Percentiles rank a stretch among this genome's conserved stretches.
phyloP scores from a whole-genome alignment of 148 eudicot genomes.

The Cornus controversa region DNA sequence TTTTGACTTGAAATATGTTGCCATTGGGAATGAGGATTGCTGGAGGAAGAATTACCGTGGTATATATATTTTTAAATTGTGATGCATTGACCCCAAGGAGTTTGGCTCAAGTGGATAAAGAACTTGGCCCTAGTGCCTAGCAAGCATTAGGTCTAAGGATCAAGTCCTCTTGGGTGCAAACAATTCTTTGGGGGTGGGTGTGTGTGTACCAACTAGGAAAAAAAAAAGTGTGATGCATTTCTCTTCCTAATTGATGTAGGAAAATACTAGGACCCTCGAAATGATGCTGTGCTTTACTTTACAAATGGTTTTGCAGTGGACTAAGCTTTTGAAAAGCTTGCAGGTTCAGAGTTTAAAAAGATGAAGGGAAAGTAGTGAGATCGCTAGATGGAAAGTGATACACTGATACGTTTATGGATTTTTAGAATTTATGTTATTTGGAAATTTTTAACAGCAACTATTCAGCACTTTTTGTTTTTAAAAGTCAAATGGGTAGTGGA shows the following conservation, averaged over 20 bases:
- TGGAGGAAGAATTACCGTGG: slow-evolving; percentile 60
- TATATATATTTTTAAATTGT: slow-evolving; percentile 29
- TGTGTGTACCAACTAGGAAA: too few species aligned
- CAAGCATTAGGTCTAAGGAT: too few species aligned
- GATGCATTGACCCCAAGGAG: too few species aligned
- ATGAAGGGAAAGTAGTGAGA: not conserved
- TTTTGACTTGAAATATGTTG: slow-evolving; percentile 80
- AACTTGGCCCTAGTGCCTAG: too few species aligned
- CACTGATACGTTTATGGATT: not conserved
- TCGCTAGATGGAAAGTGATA: not conserved
- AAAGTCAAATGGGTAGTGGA: not conserved
- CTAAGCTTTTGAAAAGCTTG: not conserved
- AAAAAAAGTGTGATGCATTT: not conserved
- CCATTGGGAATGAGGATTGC: slow-evolving; percentile 91
- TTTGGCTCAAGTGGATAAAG: too few species aligned
- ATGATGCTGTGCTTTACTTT: not conserved
- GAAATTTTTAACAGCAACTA: not conserved
- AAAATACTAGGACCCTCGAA: not conserved
- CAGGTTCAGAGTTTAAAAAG: not conserved
- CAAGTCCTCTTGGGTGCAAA: too few species aligned
- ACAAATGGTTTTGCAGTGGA: not conserved
- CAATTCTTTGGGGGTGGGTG: too few species aligned
- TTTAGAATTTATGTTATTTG: not conserved
- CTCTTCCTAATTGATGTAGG: not conserved
- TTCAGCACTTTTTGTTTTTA: too few species aligned